A percentile compares a stretch with the other conserved stretches of the same genome.
Conservation (phyloP, 1,284 basidiomycete genomes). For the Rhodotorula sp. region DNA sequence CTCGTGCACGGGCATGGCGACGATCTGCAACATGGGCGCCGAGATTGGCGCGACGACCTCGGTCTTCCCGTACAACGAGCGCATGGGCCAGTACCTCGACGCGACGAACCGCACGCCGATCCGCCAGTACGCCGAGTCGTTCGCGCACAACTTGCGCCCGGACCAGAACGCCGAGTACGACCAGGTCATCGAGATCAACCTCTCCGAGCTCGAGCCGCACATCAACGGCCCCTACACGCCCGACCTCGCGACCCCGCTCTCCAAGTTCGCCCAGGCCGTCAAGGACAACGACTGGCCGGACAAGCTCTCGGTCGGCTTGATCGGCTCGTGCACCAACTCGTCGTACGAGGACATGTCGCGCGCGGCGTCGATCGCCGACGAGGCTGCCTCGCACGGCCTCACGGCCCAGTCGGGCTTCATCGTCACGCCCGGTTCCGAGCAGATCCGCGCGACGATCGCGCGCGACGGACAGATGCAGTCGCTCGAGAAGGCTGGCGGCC, state of each 20-base stretch:
- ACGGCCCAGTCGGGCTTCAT: slow-evolving; percentile 91
- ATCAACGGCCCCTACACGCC: slow-evolving; percentile 99
- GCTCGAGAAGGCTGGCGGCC: slow-evolving; percentile 83
- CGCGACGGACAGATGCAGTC: slow-evolving; percentile 89
- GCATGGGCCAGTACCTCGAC: slow-evolving; percentile 89
- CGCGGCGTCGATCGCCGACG: slow-evolving; percentile 85
- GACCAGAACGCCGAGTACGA: slow-evolving; percentile 93
- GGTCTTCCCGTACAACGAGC: slow-evolving; percentile 95
- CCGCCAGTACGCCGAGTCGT: slow-evolving; percentile 82
- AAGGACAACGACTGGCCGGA: slow-evolving; percentile 96
- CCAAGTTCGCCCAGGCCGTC: slow-evolving; percentile 87
- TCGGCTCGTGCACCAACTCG: slow-evolving; percentile 99
- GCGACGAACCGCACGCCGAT: slow-evolving; percentile 89
- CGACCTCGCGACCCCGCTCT: slow-evolving; percentile 91
- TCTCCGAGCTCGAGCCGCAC: slow-evolving; percentile 95
- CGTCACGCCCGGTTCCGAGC: slow-evolving; percentile 96
- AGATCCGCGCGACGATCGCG: slow-evolving; percentile 94
- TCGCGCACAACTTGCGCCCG: slow-evolving; percentile 87
- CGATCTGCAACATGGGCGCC: slow-evolving; percentile 99
- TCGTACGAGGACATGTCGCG: slow-evolving; percentile 99
- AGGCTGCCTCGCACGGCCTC: slow-evolving; percentile 84
- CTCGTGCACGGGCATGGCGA: slow-evolving; percentile 99
- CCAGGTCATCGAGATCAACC: slow-evolving; percentile 89
- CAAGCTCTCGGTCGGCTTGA: slow-evolving; percentile 95
- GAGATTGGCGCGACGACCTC: slow-evolving; percentile 99